Percentiles rank a stretch among this genome's conserved stretches.
phyloP scores from a whole-genome alignment of 371 early-diverging fungal species.

The Chytridium lagenaria region DNA sequence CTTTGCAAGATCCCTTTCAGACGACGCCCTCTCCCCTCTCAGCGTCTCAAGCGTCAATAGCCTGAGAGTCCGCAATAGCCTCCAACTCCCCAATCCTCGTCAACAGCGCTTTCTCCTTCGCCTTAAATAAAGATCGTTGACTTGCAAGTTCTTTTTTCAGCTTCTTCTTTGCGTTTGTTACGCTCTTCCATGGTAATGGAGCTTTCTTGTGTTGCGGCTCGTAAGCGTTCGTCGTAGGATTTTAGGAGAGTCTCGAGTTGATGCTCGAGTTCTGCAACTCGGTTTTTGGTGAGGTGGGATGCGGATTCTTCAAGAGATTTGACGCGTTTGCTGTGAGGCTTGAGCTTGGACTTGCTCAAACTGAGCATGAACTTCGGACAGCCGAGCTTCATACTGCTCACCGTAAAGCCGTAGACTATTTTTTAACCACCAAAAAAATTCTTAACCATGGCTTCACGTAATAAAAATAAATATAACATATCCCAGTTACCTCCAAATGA shows the following conservation, averaged over 20 bases:
- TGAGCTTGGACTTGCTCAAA: conserved; percentile 21
- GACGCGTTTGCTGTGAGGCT: conserved; percentile 44
- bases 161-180: conserved; percentile 24
- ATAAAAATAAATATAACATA: background rate
- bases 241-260: conserved; percentile 32
- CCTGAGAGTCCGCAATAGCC: conserved; percentile 33
- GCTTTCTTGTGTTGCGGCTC: conserved; percentile 16
- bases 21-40: conserved; percentile 27
- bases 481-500: conserved; percentile 26
- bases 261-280: conserved; percentile 29
- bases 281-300: conserved; percentile 13
- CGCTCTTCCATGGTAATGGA: background rate
- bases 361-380: conserved; percentile 16
- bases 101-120: conserved; percentile 40
- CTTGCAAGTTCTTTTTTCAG: conserved; percentile 16
- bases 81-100: conserved; percentile 46
- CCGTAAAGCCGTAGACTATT: conserved; percentile 5
- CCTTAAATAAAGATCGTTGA: conserved; percentile 18
- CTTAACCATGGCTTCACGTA: background rate
- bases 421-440: too few relatives aligned
- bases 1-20: conserved; percentile 23
- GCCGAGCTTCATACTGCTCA: conserved; percentile 11
- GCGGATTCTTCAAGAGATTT: conserved; percentile 30
- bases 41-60: conserved; percentile 26
- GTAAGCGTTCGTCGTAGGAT: conserved; percentile 17